Conservation (phyloP, 805 yeast species). For the Candida awuae region DNA sequence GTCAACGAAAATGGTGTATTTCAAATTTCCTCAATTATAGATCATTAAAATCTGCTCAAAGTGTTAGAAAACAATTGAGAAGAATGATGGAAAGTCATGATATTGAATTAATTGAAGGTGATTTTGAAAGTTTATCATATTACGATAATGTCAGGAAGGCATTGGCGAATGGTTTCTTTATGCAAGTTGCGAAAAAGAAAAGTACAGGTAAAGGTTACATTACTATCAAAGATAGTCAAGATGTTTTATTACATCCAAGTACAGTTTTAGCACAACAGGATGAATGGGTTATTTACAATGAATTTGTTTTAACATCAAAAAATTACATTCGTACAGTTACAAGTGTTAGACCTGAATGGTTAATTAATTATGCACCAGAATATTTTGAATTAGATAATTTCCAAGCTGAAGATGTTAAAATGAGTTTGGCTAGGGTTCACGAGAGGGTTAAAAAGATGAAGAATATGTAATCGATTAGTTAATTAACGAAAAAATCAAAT, state of each 20-base stretch:
- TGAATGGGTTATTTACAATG: slow-evolving; percentile 93
- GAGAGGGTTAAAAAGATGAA: slow-evolving; percentile 39
- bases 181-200: slow-evolving; percentile 95
- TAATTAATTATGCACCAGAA: slow-evolving; percentile 69
- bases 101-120: slow-evolving; percentile 62
- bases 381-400: slow-evolving; percentile 60
- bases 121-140: slow-evolving; percentile 55
- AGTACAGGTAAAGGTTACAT: slow-evolving; percentile 76
- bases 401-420: slow-evolving; percentile 61
- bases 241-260: slow-evolving; percentile 88
- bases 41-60: slow-evolving; percentile 78
- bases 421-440: slow-evolving; percentile 56
- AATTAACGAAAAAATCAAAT: too few species aligned
- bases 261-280: slow-evolving; percentile 82
- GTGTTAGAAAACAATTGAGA: slow-evolving; percentile 74
- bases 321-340: slow-evolving; percentile 95
- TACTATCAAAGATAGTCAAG: slow-evolving; percentile 94
- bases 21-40: slow-evolving; percentile 80
- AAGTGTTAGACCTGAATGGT: slow-evolving; percentile 85
- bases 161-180: slow-evolving; percentile 85
- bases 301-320: slow-evolving; percentile 86
- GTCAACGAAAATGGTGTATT: slow-evolving; percentile 80
- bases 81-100: slow-evolving; percentile 79
- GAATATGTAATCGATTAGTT: slow-evolving; percentile 4
- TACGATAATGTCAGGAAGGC: slow-evolving; percentile 80